Conservation (phyloP, 139 green algal genomes). For the Nannochloris sp. region DNA sequence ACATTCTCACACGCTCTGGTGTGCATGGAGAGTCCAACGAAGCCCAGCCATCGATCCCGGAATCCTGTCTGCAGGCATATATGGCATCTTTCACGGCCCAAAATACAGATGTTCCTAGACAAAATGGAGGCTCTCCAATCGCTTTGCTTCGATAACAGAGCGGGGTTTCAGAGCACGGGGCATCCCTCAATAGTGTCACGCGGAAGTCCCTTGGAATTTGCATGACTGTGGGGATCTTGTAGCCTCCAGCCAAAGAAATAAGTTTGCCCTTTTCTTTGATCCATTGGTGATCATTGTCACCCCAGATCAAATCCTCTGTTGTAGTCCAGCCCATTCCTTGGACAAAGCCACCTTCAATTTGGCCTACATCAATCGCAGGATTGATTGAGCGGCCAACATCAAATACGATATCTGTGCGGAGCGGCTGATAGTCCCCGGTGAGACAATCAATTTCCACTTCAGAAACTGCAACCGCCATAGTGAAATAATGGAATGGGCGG, state of each 20-base stretch:
- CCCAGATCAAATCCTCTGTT: slow-evolving; percentile 94
- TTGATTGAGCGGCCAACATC: slow-evolving; percentile 90
- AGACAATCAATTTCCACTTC: slow-evolving; percentile 89
- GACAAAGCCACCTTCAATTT: slow-evolving; percentile 89
- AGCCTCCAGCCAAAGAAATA: slow-evolving; percentile 67
- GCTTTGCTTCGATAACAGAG: slow-evolving; percentile 81
- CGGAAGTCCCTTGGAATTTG: slow-evolving; percentile 92
- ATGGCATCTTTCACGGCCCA: slow-evolving; percentile 87
- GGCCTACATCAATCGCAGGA: slow-evolving; percentile 92
- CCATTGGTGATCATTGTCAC: slow-evolving; percentile 74
- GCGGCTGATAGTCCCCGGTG: slow-evolving; percentile 68
- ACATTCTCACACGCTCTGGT: slow-evolving; percentile 81
- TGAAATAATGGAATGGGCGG: slow-evolving; percentile 91
- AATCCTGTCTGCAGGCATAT: slow-evolving; percentile 51
- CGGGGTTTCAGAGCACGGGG: slow-evolving; percentile 63
- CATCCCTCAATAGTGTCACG: slow-evolving; percentile 70
- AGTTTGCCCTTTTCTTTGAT: slow-evolving; percentile 60
- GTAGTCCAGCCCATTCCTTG: slow-evolving; percentile 91
- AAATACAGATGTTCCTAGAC: slow-evolving; percentile 75
- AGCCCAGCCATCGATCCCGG: slow-evolving; percentile 50
- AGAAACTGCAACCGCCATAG: slow-evolving; percentile 41
- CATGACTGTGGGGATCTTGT: slow-evolving; percentile 93
- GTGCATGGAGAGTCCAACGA: slow-evolving; percentile 75
- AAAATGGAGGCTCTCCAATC: slow-evolving; percentile 91
- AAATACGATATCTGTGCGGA: slow-evolving; percentile 83